Base-by-base conservation (phyloP, 306 rosid species). In the Echinosophora koreensis region DNA sequence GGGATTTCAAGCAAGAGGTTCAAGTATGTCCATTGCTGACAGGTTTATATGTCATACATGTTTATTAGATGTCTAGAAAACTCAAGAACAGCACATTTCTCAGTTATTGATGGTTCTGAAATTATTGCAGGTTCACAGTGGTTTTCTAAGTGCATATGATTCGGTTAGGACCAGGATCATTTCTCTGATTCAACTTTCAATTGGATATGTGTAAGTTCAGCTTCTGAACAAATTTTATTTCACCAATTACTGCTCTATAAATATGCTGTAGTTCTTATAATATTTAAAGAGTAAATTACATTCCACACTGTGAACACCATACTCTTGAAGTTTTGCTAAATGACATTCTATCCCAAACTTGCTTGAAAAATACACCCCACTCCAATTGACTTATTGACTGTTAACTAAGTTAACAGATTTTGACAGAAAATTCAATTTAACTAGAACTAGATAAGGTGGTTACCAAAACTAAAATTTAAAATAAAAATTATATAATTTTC, bases 1-100 rank as follows among this genome's bases (percentile, higher is more conserved):
- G 98, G 66, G 97, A 95, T 79, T 92, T 95, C 89, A 95, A 89
- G 89, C 89, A 95, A 87, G 98, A 95, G 86, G 74, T 92, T 87
- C 98, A 95, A 83, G 98, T 90, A 87, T 81, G 96, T 68, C 71
- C 65, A 73, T 52, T 57, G 66, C 34, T 74, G 46, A 16, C 82
- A 77, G 68, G 61, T 78, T 80, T 71, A 70, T 54, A 30, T 66
- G 50, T 59, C 59, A 62, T 42, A 41, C 39, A 41, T 72, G 68
- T 73, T 71, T 52, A 44, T 74, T 37, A 76, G 77, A 47, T 66
- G 56, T 44, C 34, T 34, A 6, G 22, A 74, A 74, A 57, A 59
- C 66, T 58, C 44, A 66, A 77, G 51, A 52, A 17, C 16, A 49
- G 28, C 55, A 8, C 2, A 47, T 67, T 78, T 49, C 69, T 78